Conservation (phyloP, 106 monocot species). For the Dioscorea alata region DNA sequence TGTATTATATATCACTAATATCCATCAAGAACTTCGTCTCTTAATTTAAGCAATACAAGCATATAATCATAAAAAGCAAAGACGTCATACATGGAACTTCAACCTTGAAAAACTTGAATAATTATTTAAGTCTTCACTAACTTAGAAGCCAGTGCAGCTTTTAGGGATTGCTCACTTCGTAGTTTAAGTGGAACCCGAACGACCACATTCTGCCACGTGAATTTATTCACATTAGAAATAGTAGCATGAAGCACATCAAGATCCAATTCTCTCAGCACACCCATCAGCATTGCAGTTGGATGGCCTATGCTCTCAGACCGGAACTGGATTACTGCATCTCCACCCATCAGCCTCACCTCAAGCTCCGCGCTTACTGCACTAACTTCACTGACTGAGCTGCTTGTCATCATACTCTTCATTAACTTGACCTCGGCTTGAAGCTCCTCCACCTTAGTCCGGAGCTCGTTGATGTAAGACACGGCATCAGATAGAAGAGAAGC, state of each 20-base stretch:
- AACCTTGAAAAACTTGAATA: no score
- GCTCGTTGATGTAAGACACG: conserved; percentile 71
- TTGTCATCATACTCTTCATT: background rate
- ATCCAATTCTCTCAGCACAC: conserved; percentile 18
- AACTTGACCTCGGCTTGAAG: conserved; percentile 35
- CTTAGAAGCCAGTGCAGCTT: conserved; percentile 7
- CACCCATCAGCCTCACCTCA: conserved; percentile 14
- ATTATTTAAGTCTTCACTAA: conserved; percentile 3
- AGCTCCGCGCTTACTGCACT: background rate
- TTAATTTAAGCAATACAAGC: no score
- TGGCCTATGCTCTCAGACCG: conserved; percentile 6
- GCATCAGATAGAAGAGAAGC: conserved; percentile 74
- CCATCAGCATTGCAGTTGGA: conserved; percentile 28
- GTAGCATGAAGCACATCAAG: conserved; percentile 26
- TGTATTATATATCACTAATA: no score
- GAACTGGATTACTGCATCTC: conserved; percentile 9
- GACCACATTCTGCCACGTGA: background rate
- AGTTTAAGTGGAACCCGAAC: background rate
- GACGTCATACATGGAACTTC: no score
- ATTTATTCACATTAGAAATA: background rate
- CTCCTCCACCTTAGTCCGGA: conserved; percentile 37
- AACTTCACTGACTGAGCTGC: background rate
- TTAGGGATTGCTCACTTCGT: conserved; percentile 3
- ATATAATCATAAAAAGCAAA: no score
- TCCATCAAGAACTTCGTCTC: no score